These are phyloP conservation scores for Fragosphaeria purpurea DNA, from an alignment of 2,329 filamentous ascomycete species.

Conservation along the genomic window DNA sequence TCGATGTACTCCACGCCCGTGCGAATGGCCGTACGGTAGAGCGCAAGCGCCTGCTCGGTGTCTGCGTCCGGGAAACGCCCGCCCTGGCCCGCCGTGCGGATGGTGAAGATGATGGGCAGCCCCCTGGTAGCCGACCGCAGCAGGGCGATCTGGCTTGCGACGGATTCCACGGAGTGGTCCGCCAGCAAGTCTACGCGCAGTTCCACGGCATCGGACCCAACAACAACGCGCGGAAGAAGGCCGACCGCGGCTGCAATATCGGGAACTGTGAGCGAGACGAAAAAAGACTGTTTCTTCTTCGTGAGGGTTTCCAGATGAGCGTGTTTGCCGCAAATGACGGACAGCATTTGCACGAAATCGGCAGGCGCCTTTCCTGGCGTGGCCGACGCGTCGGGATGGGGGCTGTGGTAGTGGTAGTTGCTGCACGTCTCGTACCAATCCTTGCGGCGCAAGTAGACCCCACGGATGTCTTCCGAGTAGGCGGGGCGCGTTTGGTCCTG, in stretches of 20 bases:
- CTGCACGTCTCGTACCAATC: constrained; percentile 89
- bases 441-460: constrained; percentile 80
- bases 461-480: constrained; percentile 85
- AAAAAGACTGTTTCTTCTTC: constrained; percentile 71
- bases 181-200: constrained; percentile 83
- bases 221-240: constrained; percentile 60
- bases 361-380: constrained; percentile 37
- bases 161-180: constrained; percentile 64
- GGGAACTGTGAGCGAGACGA: constrained; percentile 81
- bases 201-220: constrained; percentile 89
- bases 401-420: constrained; percentile 88
- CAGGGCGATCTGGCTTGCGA: constrained; percentile 71
- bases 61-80: constrained; percentile 76
- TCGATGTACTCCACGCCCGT: constrained; percentile 90
- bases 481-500: constrained; percentile 85
- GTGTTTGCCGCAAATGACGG: constrained; percentile 55
- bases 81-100: constrained; percentile 77
- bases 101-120: constrained; percentile 76
- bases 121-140: constrained; percentile 53
- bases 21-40: constrained; percentile 71
- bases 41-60: constrained; percentile 56
- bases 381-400: constrained; percentile 37
- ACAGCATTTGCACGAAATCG: constrained; percentile 66
- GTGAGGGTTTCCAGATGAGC: constrained; percentile 45
- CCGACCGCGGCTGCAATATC: constrained; percentile 54